Conservation (phyloP, 176 grass and related monocot genomes). For the Aegilops bicornis region DNA sequence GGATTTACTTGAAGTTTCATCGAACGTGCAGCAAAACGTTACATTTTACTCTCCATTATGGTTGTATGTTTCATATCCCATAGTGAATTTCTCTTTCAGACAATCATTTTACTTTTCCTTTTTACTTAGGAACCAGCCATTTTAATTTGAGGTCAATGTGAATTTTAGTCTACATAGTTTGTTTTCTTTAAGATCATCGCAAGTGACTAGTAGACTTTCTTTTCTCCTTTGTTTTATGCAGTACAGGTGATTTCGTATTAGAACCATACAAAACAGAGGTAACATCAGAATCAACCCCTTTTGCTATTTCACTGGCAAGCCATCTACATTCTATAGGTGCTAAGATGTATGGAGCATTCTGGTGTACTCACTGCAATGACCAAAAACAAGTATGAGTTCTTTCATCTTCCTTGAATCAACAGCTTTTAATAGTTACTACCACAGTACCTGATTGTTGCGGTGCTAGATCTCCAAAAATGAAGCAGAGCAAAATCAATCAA, state of each 20-base stretch:
- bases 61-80: background rate
- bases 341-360: constrained; percentile 99
- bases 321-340: constrained; percentile 83
- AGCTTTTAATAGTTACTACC: background rate
- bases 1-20: background rate
- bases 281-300: constrained; percentile 72
- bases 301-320: constrained; percentile 78
- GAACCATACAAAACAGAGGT: constrained; percentile 82
- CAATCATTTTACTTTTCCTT: background rate
- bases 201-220: background rate
- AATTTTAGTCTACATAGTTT: background rate
- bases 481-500: background rate
- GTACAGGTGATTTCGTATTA: constrained; percentile 66
- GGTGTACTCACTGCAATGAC: constrained; percentile 98
- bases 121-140: background rate
- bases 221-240: constrained; percentile 41
- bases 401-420: constrained; percentile 1
- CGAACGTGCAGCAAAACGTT: background rate
- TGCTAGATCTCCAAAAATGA: background rate
- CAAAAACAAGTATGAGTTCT: constrained; percentile 72
- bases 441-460: background rate
- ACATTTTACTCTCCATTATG: background rate
- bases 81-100: background rate
- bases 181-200: background rate
- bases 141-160: background rate